Conservation (phyloP, 495 filamentous ascomycete species). For the Penicillium desertorum region DNA sequence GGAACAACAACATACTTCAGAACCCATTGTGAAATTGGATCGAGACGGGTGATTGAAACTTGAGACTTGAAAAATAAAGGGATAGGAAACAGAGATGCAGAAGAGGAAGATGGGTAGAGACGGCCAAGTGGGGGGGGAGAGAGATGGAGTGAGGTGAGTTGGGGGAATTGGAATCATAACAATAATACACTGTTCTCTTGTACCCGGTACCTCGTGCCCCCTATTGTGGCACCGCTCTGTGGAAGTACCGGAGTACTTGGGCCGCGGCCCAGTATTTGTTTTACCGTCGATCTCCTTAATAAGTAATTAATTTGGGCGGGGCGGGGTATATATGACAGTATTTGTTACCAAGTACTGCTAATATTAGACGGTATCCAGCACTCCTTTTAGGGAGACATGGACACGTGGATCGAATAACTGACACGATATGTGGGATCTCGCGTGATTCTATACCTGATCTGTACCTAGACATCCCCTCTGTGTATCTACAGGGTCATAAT, state of each 20-base stretch:
- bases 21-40: conserved; percentile 41
- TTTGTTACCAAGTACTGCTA: not conserved
- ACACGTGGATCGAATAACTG: not conserved
- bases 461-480: not conserved
- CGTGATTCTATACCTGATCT: not conserved
- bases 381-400: not conserved
- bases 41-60: conserved; percentile 11
- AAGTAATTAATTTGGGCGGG: conserved; percentile 14
- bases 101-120: conserved; percentile 30
- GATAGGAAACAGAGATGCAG: conserved; percentile 24
- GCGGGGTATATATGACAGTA: conserved; percentile 12
- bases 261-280: conserved; percentile 13
- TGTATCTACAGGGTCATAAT: not conserved
- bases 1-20: conserved; percentile 48
- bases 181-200: conserved; percentile 20
- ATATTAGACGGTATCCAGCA: too few species aligned
- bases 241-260: conserved; percentile 15
- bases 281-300: conserved; percentile 16
- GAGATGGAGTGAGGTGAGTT: conserved; percentile 22
- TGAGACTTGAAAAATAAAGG: conserved; percentile 20
- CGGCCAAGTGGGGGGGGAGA: conserved; percentile 32
- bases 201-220: conserved; percentile 17
- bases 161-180: conserved; percentile 31
- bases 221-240: conserved; percentile 6
- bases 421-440: not conserved